Conservation (phyloP, 2,329 filamentous ascomycete species). For the Ascochyta viciae-villosae region DNA sequence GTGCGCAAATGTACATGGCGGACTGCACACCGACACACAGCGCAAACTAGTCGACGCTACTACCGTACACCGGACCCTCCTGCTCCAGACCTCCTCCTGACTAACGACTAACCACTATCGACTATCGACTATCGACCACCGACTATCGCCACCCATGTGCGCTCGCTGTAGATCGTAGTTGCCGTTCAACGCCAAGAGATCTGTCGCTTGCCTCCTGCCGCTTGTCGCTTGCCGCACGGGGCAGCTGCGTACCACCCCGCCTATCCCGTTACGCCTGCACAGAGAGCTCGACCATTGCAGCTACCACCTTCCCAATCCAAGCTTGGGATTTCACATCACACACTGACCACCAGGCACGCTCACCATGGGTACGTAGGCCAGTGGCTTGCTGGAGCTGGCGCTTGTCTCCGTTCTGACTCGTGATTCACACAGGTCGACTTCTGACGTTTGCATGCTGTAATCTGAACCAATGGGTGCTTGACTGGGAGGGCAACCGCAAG, state of each 20-base stretch:
- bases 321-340: background rate
- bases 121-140: no score
- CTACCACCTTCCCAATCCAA: conserved; percentile 3
- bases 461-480: conserved; percentile 39
- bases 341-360: background rate
- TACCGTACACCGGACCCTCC: no score
- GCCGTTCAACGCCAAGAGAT: conserved; percentile 7
- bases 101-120: no score
- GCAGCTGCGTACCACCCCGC: conserved; percentile 11
- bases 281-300: conserved; percentile 12
- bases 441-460: conserved; percentile 41
- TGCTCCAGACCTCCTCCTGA: no score
- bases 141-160: no score
- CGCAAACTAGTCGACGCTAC: no score
- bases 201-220: background rate
- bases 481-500: conserved; percentile 63
- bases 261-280: conserved; percentile 1
- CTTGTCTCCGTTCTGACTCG: background rate
- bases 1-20: background rate
- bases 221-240: conserved; percentile 12
- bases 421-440: conserved; percentile 21
- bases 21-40: background rate
- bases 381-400: background rate
- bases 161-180: conserved; percentile 6
- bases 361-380: conserved; percentile 8